Evolutionary conservation across 2,329 filamentous ascomycete genomes (phyloP), one percentile per base, ranked within the genome.

Genomic region (Chaetomium olivaceum): DNA sequence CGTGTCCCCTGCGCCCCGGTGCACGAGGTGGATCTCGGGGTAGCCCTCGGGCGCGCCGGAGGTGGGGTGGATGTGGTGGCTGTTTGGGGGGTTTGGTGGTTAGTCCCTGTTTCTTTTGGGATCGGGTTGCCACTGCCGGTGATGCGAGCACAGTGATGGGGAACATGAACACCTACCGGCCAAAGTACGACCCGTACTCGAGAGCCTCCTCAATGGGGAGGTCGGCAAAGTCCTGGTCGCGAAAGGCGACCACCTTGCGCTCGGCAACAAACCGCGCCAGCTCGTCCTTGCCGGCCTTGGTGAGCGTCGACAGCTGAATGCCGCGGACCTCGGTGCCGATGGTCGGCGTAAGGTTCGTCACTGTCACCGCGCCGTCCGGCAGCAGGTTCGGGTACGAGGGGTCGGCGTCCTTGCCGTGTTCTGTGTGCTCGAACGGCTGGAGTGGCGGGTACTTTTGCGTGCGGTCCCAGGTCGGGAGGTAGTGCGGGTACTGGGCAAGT

Each of bases 1-100:
- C 5, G 82, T 86, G 72, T 91, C 89, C 29, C 86, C 87, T 82
- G 65, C 88, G 80, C 64, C 89, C 85, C 89, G 84, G 76, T 91
- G 89, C 11, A 92, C 89, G 3, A 92, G 81, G 74, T 92, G 89
- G 51, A 92, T 79, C 73, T 91, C 85, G 0, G 89, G 89, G 74
- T 84, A 84, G n/a, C 87, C 88, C 65, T 84, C 83, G 1, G 89
- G 90, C 1, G 87, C 86, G 21, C 89, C 89, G 2, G 86, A 89
- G 14, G 89, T 89, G 19, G 89, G 89, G 73, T 92, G 89, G 67
- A 92, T 89, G 77, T 92, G 90, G 73, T 91, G 92, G 56, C 70
- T 71, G 54, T 23, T 4, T 55, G 33, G 4, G 50, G 21, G 23
- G 48, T 23, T 8, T 23, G n/a, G 3, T 11, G 50, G 36, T 31